A percentile compares a stretch with the other conserved stretches of the same genome.
Conservation (phyloP, 768 basidiomycete species). For the Suillus decipiens region DNA sequence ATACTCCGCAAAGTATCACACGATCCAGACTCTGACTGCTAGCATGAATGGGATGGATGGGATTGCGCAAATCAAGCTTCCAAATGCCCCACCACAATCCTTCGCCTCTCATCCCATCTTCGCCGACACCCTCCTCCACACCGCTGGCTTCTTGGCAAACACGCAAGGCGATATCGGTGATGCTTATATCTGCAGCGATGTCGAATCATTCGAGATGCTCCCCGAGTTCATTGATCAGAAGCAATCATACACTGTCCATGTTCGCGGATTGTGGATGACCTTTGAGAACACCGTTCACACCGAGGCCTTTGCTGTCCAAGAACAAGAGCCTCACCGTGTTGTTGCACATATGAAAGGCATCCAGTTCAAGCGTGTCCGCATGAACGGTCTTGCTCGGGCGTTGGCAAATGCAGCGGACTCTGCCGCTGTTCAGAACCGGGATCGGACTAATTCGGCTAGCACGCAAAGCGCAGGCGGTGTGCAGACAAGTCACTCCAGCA, state of each 20-base stretch:
- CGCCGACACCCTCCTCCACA: conserved; percentile 66
- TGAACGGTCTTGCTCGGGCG: conserved; percentile 49
- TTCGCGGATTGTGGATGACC: conserved; percentile 44
- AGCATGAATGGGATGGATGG: conserved; percentile 49
- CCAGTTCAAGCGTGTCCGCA: conserved; percentile 56
- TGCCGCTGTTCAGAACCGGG: conserved; percentile 11
- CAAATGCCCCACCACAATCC: conserved; percentile 28
- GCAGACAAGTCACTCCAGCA: conserved; percentile 18
- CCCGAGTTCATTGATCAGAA: conserved; percentile 42
- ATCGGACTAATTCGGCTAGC: conserved; percentile 30
- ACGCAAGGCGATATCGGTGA: conserved; percentile 49
- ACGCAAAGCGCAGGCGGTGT: conserved; percentile 19
- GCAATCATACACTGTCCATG: conserved; percentile 52
- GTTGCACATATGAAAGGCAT: conserved; percentile 60
- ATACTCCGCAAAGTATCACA: conserved; percentile 59
- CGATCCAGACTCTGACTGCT: conserved; percentile 56
- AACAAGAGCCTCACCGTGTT: conserved; percentile 38
- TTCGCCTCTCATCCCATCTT: conserved; percentile 58
- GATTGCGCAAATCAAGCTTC: conserved; percentile 49
- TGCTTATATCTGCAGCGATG: conserved; percentile 63
- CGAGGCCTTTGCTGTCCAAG: conserved; percentile 52
- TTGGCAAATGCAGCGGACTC: conserved; percentile 39
- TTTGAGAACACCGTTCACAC: conserved; percentile 48
- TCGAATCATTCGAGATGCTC: conserved; percentile 51
- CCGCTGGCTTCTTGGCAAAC: conserved; percentile 72